Base-by-base conservation (phyloP, 1,284 basidiomycete species). In the Boletus semigastroideus region DNA sequence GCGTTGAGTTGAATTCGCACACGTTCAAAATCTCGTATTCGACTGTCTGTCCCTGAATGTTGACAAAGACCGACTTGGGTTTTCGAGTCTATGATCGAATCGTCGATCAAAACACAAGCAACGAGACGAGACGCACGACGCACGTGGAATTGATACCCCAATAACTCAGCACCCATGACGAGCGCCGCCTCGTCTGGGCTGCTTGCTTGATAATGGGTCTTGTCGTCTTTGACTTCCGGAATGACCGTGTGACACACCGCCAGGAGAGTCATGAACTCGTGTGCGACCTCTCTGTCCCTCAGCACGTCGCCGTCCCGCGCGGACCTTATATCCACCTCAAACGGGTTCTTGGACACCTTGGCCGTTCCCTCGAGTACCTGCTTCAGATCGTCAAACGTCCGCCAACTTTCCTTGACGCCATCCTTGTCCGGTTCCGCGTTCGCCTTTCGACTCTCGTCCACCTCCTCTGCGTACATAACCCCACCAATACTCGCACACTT, bases 201-300 rank as follows among this genome's bases (percentile, higher is more conserved):
- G 57, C 92, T 96, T 1, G 97, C 97, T 71, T 99, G 97, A 68
- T 90, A 99, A 20, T 87, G 78, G 62, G 87, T 88, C 78, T 91
- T 94, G 38, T 79, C 87, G 49, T 92, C 86, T 60, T 85, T 87
- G 50, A 87, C 73, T 71, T 99, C 97, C n/a, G 97, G 92, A 68
- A 99, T 97, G 60, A 99, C 97, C 0, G 97, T 99, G 70, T 99
- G 97, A 64, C 97, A 99, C 34, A 98, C 95, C 4, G 96, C 90
- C 36, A 99, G 78, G 33, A 99, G 76, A 0, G 90, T 89, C 62
- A 99, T 69, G 65, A 99, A 99, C 68, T 98, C 94, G 57, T 82
- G 75, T 46, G 93, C 74, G 2, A 88, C 78, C 17, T 84, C 84
- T 49, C 72, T 83, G 78, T 60, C 65, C 66, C 60, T 67, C 74